Evolutionary conservation across 2,329 filamentous ascomycete species (phyloP), one percentile per base, ranked within the genome.

Genomic region (Pseudogymnoascus sp.): DNA sequence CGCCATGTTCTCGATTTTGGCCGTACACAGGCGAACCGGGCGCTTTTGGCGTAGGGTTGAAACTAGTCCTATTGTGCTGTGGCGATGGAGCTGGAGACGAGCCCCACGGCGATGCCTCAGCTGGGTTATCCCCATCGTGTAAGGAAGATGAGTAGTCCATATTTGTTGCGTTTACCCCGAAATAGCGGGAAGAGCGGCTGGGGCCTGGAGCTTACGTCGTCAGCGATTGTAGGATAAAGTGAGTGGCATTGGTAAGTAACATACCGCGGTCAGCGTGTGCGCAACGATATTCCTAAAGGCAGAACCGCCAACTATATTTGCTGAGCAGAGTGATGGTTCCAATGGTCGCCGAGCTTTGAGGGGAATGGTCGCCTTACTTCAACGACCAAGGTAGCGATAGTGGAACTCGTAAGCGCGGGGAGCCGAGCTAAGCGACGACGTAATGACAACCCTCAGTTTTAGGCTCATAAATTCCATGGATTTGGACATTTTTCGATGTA

Each of bases 101-200:
- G 21, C 77, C 81, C 87, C 87, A 90, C 62, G 87, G 87, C 37
- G 85, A 88, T 63, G 78, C 69, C 62, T 81, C 86, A 37, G 78
- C 78, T 50, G 83, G 81, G 70, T 84, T 79, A 62, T 86, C 84
- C 34, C 82, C 78, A 69, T 87, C 84, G 68, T 82, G 76, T 62
- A 80, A 77, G 61, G 84, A 76, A 36, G 79, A 73, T 63, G 85
- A 86, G 74, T 89, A 90, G 73, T 90, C 87, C 87, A 90, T 90
- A 53, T 28, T 68, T 53, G 63, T 46, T 56, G 50, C 50, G 28
- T 56, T 56, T 34, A 56, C 28, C 50, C 50, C 50, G 28, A 56
- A 56, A 34, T 21, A 18, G 44, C 50, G 50, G 28, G 50, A 56
- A 56, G 28, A 16, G 50, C 50, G 50, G 50, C 28, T 56, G 50